Evolutionary conservation across 345 rosid genomes (phyloP).

Genomic region (Acer saccharum): DNA sequence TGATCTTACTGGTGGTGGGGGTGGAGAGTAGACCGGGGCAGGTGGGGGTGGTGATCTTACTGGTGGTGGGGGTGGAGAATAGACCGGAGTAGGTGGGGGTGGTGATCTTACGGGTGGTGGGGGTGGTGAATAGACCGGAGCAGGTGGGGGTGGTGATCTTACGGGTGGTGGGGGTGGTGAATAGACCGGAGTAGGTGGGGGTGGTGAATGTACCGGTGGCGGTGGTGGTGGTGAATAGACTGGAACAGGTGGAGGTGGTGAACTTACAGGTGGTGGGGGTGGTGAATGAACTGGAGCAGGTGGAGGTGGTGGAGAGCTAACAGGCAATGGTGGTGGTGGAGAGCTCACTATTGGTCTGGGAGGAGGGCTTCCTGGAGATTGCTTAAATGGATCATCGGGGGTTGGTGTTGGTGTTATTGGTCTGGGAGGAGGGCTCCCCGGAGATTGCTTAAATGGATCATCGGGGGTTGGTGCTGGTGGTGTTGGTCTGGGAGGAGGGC

Average conservation of each 20-base stretch:
- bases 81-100: not conserved
- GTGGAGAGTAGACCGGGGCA: not conserved
- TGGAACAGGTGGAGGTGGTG: constrained; percentile 5
- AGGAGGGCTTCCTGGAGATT: constrained; percentile 13
- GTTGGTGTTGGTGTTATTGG: constrained; percentile 8
- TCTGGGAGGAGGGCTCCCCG: not conserved
- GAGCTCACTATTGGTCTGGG: no score
- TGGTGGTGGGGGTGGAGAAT: constrained; percentile 7
- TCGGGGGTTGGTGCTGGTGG: not conserved
- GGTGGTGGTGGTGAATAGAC: constrained; percentile 15
- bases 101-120: not conserved
- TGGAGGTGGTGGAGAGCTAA: not conserved
- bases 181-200: not conserved
- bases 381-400: not conserved
- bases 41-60: not conserved
- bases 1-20: not conserved
- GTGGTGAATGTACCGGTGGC: not conserved
- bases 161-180: not conserved
- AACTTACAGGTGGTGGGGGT: not conserved
- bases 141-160: not conserved
- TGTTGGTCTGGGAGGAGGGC: constrained; percentile 2
- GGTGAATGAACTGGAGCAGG: not conserved
- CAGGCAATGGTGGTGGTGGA: not conserved
- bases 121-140: not conserved
- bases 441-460: no score